phyloP scores from a whole-genome alignment of 176 grass and related monocot genomes.

The Sorghum bicolor region DNA sequence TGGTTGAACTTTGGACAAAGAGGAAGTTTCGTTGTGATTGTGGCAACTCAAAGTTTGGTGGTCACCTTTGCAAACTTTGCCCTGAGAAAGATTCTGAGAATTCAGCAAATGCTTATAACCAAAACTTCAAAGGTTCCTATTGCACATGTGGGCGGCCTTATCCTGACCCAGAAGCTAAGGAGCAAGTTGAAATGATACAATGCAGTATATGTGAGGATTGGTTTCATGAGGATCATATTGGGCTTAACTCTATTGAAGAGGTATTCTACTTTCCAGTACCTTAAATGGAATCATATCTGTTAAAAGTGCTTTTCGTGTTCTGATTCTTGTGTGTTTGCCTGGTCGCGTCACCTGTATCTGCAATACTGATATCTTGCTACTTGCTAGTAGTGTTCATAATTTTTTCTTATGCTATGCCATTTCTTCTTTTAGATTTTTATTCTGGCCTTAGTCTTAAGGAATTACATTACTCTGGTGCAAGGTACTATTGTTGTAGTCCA shows the following conservation, averaged over 20 bases:
- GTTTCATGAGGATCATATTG: constrained; percentile 95
- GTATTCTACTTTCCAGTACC: constrained; percentile 36
- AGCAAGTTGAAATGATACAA: constrained; percentile 98
- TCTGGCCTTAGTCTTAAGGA: neutral
- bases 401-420: neutral
- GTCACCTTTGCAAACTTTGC: constrained; percentile 69
- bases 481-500: neutral
- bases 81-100: constrained; percentile 77
- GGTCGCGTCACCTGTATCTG: neutral
- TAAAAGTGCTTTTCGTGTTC: neutral
- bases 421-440: neutral
- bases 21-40: constrained; percentile 91
- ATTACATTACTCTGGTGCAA: neutral
- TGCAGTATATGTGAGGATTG: constrained; percentile 98
- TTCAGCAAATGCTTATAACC: constrained; percentile 74
- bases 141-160: constrained; percentile 89
- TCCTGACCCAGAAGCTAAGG: constrained; percentile 89
- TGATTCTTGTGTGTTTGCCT: constrained; percentile 13
- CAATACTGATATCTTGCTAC: neutral
- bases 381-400: neutral
- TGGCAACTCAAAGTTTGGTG: constrained; percentile 87
- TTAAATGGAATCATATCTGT: constrained; percentile 7
- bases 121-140: constrained; percentile 93
- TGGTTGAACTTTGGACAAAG: constrained; percentile 98
- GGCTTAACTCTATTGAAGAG: constrained; percentile 67